phyloP scores from a whole-genome alignment of 176 grass and related monocot species.

The Microstegium vimineum region DNA sequence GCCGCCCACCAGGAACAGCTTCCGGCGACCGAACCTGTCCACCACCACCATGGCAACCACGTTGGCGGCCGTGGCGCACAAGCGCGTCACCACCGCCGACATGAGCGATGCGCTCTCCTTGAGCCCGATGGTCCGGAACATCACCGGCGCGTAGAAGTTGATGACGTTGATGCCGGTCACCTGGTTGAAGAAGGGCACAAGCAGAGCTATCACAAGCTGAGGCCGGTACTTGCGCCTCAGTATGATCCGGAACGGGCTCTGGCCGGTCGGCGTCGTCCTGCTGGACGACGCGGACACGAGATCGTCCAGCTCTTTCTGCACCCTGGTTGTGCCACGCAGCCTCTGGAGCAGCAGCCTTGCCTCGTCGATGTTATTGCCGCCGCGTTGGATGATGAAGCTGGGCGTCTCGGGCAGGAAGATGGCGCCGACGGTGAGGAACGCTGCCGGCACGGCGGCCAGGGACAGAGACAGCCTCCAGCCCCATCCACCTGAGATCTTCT shows the following conservation, averaged over 20 bases:
- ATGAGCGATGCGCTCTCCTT: slow-evolving; percentile 69
- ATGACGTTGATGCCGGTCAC: slow-evolving; percentile 73
- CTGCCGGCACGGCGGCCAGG: slow-evolving; percentile 64
- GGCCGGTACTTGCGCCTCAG: slow-evolving; percentile 56
- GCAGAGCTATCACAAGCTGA: slow-evolving; percentile 67
- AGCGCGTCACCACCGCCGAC: slow-evolving; percentile 56
- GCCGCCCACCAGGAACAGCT: slow-evolving; percentile 53
- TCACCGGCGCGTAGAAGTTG: slow-evolving; percentile 77
- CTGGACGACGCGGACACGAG: slow-evolving; percentile 44
- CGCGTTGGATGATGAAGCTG: slow-evolving; percentile 63
- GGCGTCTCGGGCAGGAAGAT: slow-evolving; percentile 88
- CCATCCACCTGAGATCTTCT: slow-evolving; percentile 43
- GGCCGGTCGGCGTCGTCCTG: slow-evolving; percentile 2
- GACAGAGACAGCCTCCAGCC: slow-evolving; percentile 86
- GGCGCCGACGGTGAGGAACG: slow-evolving; percentile 50
- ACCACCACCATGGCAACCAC: slow-evolving; percentile 62
- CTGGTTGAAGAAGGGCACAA: slow-evolving; percentile 78
- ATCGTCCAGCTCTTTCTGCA: slow-evolving; percentile 71
- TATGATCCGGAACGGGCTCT: slow-evolving; percentile 50
- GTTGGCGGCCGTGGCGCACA: slow-evolving; percentile 59
- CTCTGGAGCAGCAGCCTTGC: slow-evolving; percentile 51
- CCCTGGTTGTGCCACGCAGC: slow-evolving; percentile 55
- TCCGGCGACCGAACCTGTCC: slow-evolving; percentile 56
- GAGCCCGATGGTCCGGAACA: slow-evolving; percentile 83
- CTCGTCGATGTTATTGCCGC: slow-evolving; percentile 38